These are phyloP conservation scores for Thielaviopsis musarum DNA, from an alignment of 2,329 filamentous ascomycete genomes.

Conservation along the genomic window DNA sequence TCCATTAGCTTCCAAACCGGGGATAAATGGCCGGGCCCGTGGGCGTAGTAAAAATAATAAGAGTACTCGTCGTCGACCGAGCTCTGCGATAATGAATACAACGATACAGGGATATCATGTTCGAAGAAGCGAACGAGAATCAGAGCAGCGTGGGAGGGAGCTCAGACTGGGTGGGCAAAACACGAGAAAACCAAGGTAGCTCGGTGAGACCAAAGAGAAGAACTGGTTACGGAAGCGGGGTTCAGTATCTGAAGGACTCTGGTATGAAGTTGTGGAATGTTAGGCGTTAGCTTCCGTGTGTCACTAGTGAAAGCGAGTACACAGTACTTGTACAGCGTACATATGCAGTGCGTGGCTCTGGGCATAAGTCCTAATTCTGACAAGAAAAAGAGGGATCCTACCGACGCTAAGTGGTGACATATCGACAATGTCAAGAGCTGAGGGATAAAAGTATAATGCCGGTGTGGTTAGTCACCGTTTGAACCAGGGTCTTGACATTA, in stretches of 20 bases:
- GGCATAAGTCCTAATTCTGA: background rate
- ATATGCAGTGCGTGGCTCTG: background rate
- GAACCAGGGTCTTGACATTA: background rate
- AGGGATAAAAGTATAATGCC: background rate
- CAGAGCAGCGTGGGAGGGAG: background rate
- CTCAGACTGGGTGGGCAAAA: background rate
- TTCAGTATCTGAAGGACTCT: no score
- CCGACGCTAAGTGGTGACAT: background rate
- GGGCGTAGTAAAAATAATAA: background rate
- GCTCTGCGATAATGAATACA: background rate
- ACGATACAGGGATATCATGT: background rate
- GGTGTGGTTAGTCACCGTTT: background rate
- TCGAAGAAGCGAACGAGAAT: background rate
- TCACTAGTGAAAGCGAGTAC: no score
- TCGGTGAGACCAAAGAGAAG: no score
- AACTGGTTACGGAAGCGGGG: no score
- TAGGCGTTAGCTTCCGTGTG: no score
- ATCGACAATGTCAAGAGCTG: background rate
- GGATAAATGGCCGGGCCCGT: background rate
- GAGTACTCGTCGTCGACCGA: background rate
- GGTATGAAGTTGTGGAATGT: no score
- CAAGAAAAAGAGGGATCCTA: background rate
- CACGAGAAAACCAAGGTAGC: background rate
- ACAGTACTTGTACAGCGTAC: no score
- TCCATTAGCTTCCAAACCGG: no score